Percentiles rank a stretch among this genome's conserved stretches.
Conservation (phyloP, 495 filamentous ascomycete species). For the Bacidia rubella region DNA sequence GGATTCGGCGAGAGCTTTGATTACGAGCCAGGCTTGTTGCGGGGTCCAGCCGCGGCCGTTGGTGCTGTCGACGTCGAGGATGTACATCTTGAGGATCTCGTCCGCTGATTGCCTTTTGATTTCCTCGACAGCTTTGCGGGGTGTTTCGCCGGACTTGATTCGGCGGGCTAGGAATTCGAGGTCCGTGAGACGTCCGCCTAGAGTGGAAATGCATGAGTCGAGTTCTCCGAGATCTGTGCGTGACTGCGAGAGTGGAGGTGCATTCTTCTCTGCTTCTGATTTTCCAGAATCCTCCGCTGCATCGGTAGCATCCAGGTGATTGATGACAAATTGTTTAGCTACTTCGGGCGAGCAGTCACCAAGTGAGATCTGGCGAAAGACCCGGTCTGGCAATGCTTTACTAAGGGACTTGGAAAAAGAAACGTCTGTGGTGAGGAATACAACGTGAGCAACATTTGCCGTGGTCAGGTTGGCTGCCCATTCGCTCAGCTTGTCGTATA, state of each 20-base stretch:
- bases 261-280: slow-evolving; percentile 22
- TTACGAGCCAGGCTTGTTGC: slow-evolving; percentile 81
- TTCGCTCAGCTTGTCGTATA: slow-evolving; percentile 83
- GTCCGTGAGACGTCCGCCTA: slow-evolving; percentile 86
- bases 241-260: slow-evolving; percentile 24
- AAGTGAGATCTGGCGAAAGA: slow-evolving; percentile 73
- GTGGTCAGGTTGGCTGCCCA: slow-evolving; percentile 84
- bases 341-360: slow-evolving; percentile 76
- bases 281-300: slow-evolving; percentile 26
- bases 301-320: slow-evolving; percentile 45
- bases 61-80: slow-evolving; percentile 41
- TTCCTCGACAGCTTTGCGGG: slow-evolving; percentile 66
- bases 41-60: slow-evolving; percentile 46
- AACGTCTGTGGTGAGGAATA: slow-evolving; percentile 89
- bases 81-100: slow-evolving; percentile 88
- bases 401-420: slow-evolving; percentile 79
- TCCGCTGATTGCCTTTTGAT: slow-evolving; percentile 78
- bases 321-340: slow-evolving; percentile 80
- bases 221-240: slow-evolving; percentile 45
- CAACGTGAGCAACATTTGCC: slow-evolving; percentile 85
- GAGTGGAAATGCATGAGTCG: slow-evolving; percentile 63
- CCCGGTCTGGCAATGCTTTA: slow-evolving; percentile 77
- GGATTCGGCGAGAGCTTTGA: slow-evolving; percentile 53
- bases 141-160: slow-evolving; percentile 82
- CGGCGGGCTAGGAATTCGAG: slow-evolving; percentile 83